Percentiles rank a stretch among this genome's conserved stretches.
These are phyloP conservation scores for Lachnellula arida DNA, from an alignment of 2,329 filamentous ascomycete genomes.

Conservation along the genomic window DNA sequence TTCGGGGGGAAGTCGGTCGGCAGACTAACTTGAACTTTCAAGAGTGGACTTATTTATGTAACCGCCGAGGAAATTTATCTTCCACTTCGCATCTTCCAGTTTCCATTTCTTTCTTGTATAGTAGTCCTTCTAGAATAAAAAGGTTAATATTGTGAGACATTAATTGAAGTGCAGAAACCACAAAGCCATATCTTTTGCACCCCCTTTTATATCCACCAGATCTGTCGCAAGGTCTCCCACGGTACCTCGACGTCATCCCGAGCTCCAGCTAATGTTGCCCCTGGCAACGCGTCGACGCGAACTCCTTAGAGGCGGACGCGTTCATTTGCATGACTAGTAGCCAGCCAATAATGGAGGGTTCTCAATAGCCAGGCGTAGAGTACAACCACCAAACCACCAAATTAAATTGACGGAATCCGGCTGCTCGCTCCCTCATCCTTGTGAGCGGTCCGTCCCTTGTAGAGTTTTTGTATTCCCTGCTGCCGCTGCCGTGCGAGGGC, in stretches of 20 bases:
- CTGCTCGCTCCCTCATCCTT: not conserved
- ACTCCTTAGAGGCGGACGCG: not conserved
- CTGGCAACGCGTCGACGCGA: not conserved
- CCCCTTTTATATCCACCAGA: not conserved
- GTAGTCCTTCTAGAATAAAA: too few relatives aligned
- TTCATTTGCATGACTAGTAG: not conserved
- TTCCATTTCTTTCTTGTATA: too few relatives aligned
- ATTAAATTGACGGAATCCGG: not conserved
- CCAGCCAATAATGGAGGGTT: not conserved
- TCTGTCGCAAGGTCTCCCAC: not conserved
- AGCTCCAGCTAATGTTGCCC: not conserved
- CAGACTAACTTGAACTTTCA: too few relatives aligned
- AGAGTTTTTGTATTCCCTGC: not conserved
- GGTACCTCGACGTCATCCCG: not conserved
- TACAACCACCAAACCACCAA: not conserved
- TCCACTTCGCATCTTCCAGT: too few relatives aligned
- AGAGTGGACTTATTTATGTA: too few relatives aligned
- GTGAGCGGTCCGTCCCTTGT: conserved; percentile 3
- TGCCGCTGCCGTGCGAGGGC: not conserved
- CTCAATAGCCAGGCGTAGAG: not conserved
- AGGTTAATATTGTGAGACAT: too few relatives aligned
- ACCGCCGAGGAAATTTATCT: too few relatives aligned
- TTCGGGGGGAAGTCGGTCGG: too few relatives aligned
- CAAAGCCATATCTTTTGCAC: too few relatives aligned
- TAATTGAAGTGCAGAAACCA: too few relatives aligned